Evolutionary conservation across 164 flowering plant species (phyloP).

Genomic region (Tetracentron sinense): DNA sequence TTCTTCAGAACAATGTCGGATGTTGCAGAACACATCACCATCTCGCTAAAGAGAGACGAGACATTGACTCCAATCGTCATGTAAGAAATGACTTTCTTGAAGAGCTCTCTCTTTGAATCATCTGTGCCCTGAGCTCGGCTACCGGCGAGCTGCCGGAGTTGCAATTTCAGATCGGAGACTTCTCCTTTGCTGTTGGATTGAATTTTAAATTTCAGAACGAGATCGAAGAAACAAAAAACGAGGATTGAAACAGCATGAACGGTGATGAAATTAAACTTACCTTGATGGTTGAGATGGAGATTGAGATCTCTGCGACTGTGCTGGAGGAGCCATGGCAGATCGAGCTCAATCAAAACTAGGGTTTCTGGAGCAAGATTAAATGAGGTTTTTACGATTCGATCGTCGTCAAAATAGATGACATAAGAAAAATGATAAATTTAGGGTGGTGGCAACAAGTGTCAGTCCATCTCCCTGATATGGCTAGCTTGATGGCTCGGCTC

Average conservation of each 20-base stretch:
- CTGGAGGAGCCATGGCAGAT: conserved; percentile 34
- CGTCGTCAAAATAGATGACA: not conserved
- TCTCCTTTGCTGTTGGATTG: conserved; percentile 68
- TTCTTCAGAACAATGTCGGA: conserved; percentile 94
- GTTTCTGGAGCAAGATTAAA: not conserved
- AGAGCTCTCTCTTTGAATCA: conserved; percentile 85
- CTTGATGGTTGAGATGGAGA: conserved; percentile 97
- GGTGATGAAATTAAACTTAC: conserved; percentile 27
- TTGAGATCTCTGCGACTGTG: conserved; percentile 31
- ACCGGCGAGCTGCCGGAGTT: conserved; percentile 91
- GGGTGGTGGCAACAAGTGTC: too few species aligned
- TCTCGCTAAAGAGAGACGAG: conserved; percentile 92
- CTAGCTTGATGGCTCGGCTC: too few species aligned
- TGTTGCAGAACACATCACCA: conserved; percentile 99
- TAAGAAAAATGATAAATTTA: too few species aligned
- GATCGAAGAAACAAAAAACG: not conserved
- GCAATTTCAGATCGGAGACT: conserved; percentile 84
- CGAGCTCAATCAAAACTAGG: not conserved
- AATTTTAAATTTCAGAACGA: conserved; percentile 6
- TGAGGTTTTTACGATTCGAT: conserved; percentile 3
- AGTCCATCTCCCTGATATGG: too few species aligned
- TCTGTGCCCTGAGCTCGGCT: conserved; percentile 91
- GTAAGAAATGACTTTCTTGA: conserved; percentile 92
- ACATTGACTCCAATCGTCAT: conserved; percentile 98
- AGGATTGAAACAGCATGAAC: not conserved